Evolutionary conservation across 2,329 filamentous ascomycete genomes (phyloP), one percentile per base, ranked within the genome.

Genomic region (Cercospora sesami): DNA sequence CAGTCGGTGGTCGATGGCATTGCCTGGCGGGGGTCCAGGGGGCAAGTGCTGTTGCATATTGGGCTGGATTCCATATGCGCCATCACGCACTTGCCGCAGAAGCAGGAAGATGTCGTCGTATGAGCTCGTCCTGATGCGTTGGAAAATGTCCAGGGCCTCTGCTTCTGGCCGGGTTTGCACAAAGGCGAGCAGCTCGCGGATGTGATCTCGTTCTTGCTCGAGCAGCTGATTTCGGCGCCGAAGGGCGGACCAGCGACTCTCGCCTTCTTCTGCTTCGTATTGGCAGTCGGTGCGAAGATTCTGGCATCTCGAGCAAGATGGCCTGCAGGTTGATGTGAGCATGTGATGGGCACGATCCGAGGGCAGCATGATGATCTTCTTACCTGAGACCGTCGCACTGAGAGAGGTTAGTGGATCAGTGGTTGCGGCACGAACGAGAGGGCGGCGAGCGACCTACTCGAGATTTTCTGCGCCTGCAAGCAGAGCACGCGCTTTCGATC

Each of bases 251-350:
- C 75, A 77, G 18, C 76, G 73, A 62, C 75, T 77, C 51, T 78
- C 76, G 65, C 75, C 76, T 64, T 76, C 75, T 60, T 78, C 75
- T 23, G 75, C 75, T 61, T 78, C 74, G 63, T 77, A 78, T 16
- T 69, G 66, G 63, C 76, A 78, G 2, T 75, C 73, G n/a, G 75
- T 78, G 12, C 69, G 69, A 3, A 77, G 64, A 33, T 73, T 72
- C 45, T 73, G 71, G 53, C 76, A 78, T 26, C 75, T 71, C 14
- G 75, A 70, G 60, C 76, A 78, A 14, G 72, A 62, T 45, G 76
- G 76, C 57, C 76, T 77, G 61, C 39, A n/a, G 36, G 10, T 10
- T 61, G 14, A 21, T 12, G 66, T 71, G 58, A 69, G 66, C 58
- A 64, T 42, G 9, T 8, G 18, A 30, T 63, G 55, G 14, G n/a